phyloP scores from a whole-genome alignment of 1,284 basidiomycete species.

The Ceratobasidium sp. region DNA sequence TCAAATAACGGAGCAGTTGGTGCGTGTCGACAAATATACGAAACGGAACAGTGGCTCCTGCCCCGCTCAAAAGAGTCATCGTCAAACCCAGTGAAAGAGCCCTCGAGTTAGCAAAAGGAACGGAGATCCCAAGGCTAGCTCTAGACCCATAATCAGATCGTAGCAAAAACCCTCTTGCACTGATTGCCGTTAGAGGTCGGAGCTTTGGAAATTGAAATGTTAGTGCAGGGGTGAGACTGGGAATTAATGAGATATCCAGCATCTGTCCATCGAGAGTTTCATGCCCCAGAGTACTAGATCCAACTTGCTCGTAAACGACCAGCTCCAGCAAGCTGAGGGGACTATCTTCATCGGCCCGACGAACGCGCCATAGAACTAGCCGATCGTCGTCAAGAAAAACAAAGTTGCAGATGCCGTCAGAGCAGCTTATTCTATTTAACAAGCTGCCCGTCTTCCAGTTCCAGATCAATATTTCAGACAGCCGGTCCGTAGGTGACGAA shows the following conservation, averaged over 20 bases:
- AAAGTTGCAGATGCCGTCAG: slow-evolving; percentile 5
- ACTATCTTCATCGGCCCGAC: not conserved
- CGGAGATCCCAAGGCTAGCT: not conserved
- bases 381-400: not conserved
- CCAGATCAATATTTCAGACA: slow-evolving; percentile 28
- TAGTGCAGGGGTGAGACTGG: not conserved
- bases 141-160: slow-evolving; percentile 2
- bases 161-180: not conserved
- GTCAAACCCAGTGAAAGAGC: slow-evolving; percentile 12
- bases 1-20: not conserved
- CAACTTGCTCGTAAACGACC: slow-evolving; percentile 14
- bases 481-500: not conserved
- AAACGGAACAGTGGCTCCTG: not conserved
- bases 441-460: slow-evolving; percentile 14
- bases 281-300: not conserved
- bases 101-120: not conserved
- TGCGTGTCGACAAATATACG: slow-evolving; percentile 5
- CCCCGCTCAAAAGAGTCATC: not conserved
- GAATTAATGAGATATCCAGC: not conserved
- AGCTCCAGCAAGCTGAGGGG: not conserved
- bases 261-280: not conserved
- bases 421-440: slow-evolving; percentile 2
- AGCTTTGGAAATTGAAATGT: slow-evolving; percentile 10
- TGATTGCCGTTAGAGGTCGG: not conserved
- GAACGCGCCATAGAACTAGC: not conserved